A percentile compares a stretch with the other conserved stretches of the same genome.
Evolutionary conservation across 164 flowering plant species (phyloP).

Genomic region (Tetrastigma voinierianum): DNA sequence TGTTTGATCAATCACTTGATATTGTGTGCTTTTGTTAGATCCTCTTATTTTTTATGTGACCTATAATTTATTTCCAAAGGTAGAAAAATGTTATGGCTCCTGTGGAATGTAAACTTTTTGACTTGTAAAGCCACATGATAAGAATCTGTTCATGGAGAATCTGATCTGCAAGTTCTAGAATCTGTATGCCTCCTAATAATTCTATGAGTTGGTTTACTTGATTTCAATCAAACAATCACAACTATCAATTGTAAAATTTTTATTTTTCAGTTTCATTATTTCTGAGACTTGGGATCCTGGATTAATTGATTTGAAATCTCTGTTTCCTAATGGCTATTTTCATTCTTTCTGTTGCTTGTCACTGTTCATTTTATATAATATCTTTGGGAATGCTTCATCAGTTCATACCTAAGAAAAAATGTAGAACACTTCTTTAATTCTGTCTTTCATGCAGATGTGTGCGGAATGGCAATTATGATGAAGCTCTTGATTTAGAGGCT

Average conservation of each 20-base stretch:
- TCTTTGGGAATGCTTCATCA: neutral
- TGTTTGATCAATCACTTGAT: too few species aligned
- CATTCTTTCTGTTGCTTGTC: too few species aligned
- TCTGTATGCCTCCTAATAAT: neutral
- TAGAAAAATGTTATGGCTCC: neutral
- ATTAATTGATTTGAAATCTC: too few species aligned
- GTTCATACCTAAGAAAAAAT: neutral
- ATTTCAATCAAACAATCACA: neutral
- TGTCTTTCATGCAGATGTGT: conserved; percentile 67
- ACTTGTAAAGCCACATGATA: neutral
- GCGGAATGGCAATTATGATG: conserved; percentile 95
- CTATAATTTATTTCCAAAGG: too few species aligned
- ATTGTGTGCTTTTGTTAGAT: too few species aligned
- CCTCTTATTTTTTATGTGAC: too few species aligned
- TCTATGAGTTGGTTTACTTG: neutral
- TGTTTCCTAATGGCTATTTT: too few species aligned
- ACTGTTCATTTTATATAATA: neutral
- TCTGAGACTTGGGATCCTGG: too few species aligned
- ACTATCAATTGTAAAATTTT: neutral
- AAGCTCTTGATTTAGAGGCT: conserved; percentile 97
- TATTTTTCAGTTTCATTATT: too few species aligned
- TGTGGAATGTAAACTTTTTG: neutral
- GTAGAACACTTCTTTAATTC: neutral
- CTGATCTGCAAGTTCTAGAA: neutral
- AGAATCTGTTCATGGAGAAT: neutral